phyloP scores from a whole-genome alignment of 306 rosid genomes.

The Castanospermum australe region DNA sequence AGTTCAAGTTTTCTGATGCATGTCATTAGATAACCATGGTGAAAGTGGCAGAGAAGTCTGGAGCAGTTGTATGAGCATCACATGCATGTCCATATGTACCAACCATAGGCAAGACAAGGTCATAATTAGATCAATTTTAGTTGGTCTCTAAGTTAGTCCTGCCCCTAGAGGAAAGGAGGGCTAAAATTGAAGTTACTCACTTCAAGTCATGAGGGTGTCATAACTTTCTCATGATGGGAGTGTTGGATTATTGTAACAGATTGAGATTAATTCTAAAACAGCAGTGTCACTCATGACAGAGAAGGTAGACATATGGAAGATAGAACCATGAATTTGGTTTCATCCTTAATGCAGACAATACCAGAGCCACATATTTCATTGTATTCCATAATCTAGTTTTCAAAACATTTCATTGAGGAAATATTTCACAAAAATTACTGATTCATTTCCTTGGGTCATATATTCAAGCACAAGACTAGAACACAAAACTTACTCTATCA shows the following conservation, averaged over 20 bases:
- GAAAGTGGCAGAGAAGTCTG: not conserved
- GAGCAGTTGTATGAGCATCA: not conserved
- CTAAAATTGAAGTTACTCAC: not conserved
- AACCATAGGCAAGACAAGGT: not conserved
- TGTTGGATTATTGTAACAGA: too few species aligned
- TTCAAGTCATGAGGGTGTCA: not conserved
- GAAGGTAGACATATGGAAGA: not conserved
- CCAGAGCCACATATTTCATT: not conserved
- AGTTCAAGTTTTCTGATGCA: not conserved
- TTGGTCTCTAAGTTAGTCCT: not conserved
- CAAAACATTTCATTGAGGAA: not conserved
- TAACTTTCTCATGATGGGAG: too few species aligned
- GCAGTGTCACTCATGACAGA: not conserved
- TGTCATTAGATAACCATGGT: not conserved
- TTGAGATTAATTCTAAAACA: not conserved
- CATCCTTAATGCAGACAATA: not conserved
- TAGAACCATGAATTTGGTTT: not conserved
- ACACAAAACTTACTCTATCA: slow-evolving; percentile 69
- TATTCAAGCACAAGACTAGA: slow-evolving; percentile 1
- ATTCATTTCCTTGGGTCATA: slow-evolving; percentile 8
- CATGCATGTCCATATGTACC: not conserved
- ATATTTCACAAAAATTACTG: not conserved
- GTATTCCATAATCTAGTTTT: slow-evolving; percentile 5
- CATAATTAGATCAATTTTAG: not conserved
- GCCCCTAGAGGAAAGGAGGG: not conserved